phyloP scores from a whole-genome alignment of 805 yeast species.

The Yamadazyma nakazawae region DNA sequence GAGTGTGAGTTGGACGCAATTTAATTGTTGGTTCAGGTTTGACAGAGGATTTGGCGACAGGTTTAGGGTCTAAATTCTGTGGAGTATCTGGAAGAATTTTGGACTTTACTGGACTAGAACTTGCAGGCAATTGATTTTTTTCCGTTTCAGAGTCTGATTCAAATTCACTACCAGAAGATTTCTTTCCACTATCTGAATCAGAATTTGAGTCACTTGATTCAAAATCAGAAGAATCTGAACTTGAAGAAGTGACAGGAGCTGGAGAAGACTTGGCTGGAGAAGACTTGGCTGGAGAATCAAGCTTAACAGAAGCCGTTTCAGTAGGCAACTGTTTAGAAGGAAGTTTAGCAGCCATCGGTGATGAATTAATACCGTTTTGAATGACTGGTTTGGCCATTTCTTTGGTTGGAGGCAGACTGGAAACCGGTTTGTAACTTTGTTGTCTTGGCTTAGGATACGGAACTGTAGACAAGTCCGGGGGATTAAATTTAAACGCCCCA shows the following conservation, averaged over 20 bases:
- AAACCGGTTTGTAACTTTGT: neutral
- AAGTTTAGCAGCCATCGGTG: too few species aligned
- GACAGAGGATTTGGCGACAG: neutral
- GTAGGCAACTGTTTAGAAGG: neutral
- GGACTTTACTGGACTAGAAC: neutral
- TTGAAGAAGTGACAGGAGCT: constrained; percentile 2
- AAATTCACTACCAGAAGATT: neutral
- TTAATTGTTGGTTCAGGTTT: neutral
- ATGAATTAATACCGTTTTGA: too few species aligned
- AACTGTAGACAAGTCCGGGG: neutral
- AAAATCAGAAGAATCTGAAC: constrained; percentile 2
- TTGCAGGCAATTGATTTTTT: neutral
- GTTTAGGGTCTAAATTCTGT: too few species aligned
- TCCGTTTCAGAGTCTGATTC: neutral
- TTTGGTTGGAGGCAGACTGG: neutral
- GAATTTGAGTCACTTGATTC: constrained; percentile 4
- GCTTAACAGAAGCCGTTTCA: neutral
- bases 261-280: neutral
- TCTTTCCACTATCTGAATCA: neutral
- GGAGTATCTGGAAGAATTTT: neutral
- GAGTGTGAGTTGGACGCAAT: neutral
- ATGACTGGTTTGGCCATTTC: neutral
- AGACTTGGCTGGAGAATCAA: neutral
- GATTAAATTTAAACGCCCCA: neutral
- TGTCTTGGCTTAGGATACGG: neutral